phyloP scores from a whole-genome alignment of 306 rosid species.

The Pterocarpus macrocarpus region DNA sequence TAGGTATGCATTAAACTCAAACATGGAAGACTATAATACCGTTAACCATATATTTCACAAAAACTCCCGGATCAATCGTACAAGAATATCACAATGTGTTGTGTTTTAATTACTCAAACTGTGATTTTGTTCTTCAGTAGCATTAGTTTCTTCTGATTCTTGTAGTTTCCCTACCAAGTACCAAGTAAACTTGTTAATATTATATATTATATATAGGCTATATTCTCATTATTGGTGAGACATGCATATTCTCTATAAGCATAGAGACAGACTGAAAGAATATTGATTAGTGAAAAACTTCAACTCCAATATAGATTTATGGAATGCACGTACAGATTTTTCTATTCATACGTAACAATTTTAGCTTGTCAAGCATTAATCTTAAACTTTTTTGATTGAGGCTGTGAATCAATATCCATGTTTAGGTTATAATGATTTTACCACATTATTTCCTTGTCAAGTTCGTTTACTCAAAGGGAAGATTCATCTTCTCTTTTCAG shows the following conservation, averaged over 20 bases:
- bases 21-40: background rate
- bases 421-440: background rate
- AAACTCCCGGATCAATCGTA: slow-evolving; percentile 13
- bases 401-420: background rate
- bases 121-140: background rate
- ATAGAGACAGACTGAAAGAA: too few species aligned
- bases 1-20: background rate
- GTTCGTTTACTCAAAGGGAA: background rate
- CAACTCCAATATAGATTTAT: background rate
- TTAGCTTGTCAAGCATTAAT: background rate
- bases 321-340: background rate
- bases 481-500: slow-evolving; percentile 3
- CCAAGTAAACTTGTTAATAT: background rate
- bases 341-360: background rate
- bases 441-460: background rate
- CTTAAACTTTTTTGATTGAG: background rate
- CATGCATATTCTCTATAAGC: too few species aligned
- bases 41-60: slow-evolving; percentile 17
- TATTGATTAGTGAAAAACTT: background rate
- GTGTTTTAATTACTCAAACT: too few species aligned
- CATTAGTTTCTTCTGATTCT: slow-evolving; percentile 8
- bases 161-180: background rate
- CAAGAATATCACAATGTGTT: background rate
- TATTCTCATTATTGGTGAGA: background rate
- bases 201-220: background rate